A percentile compares a stretch with the other conserved stretches of the same genome.
Conservation (phyloP, 1,284 basidiomycete species). For the Porphyrellus sp. region DNA sequence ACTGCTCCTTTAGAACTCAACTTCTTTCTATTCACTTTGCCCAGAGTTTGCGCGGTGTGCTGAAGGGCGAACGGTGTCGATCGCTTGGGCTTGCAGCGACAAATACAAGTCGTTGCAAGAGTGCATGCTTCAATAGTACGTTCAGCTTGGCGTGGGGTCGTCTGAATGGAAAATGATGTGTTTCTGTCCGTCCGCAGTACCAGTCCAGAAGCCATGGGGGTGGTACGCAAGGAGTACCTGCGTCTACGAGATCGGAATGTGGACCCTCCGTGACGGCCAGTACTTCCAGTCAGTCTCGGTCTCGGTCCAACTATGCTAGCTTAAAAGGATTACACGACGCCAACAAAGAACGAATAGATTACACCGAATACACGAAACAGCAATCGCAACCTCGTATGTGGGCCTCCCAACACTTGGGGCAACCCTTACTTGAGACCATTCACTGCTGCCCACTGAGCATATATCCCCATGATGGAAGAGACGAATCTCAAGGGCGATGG, state of each 20-base stretch:
- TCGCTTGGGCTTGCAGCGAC: constrained; percentile 78
- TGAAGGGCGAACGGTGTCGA: constrained; percentile 75
- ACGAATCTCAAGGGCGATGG: constrained; percentile 16
- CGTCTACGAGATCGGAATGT: constrained; percentile 49
- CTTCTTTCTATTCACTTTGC: constrained; percentile 2
- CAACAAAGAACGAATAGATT: constrained; percentile 5
- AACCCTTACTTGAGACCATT: constrained; percentile 27
- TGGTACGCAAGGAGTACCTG: constrained; percentile 68
- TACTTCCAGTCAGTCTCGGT: neutral
- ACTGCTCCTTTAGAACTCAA: constrained; percentile 1
- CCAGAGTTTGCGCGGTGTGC: constrained; percentile 84
- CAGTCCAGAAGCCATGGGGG: constrained; percentile 68
- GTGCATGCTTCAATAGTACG: constrained; percentile 82
- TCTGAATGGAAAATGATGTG: neutral
- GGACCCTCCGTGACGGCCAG: neutral
- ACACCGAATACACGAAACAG: constrained; percentile 3
- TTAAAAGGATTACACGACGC: neutral
- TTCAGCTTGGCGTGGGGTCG: constrained; percentile 17
- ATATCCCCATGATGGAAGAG: constrained; percentile 34
- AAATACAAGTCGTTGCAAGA: constrained; percentile 71
- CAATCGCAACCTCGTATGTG: neutral
- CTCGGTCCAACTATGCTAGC: neutral
- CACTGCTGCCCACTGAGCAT: constrained; percentile 28
- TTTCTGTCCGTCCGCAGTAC: constrained; percentile 49
- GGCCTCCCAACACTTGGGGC: neutral